A percentile compares a stretch with the other conserved stretches of the same genome.
phyloP scores from a whole-genome alignment of 139 green algal genomes.

The Yamagishiella unicocca region DNA sequence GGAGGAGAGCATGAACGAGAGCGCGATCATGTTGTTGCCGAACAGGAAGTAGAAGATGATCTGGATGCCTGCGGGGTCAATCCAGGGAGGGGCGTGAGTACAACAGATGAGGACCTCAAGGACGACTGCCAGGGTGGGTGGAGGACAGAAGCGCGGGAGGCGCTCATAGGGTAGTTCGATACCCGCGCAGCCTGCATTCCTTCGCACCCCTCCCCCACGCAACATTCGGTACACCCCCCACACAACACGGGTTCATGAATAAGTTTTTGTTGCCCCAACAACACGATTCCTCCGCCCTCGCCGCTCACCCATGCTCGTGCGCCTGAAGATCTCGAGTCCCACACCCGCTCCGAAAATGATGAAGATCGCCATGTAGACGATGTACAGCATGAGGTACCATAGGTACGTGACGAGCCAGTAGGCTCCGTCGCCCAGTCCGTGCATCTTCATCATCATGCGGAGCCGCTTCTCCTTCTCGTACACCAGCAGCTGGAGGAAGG shows the following conservation, averaged over 20 bases:
- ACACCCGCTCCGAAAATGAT: slow-evolving; percentile 79
- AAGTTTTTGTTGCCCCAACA: no score
- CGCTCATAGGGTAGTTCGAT: no score
- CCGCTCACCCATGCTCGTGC: slow-evolving; percentile 18
- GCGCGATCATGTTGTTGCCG: slow-evolving; percentile 87
- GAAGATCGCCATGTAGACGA: slow-evolving; percentile 88
- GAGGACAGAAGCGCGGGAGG: no score
- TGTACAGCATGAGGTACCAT: slow-evolving; percentile 86
- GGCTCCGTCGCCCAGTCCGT: slow-evolving; percentile 64
- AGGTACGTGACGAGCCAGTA: slow-evolving; percentile 85
- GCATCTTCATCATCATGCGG: slow-evolving; percentile 98
- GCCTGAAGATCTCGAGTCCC: slow-evolving; percentile 87
- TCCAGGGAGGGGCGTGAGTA: no score
- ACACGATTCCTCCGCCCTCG: no score
- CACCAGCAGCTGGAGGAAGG: slow-evolving; percentile 70
- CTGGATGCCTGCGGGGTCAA: slow-evolving; percentile 67
- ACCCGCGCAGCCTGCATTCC: no score
- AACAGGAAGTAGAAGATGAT: slow-evolving; percentile 93
- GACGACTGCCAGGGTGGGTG: no score
- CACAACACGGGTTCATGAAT: no score
- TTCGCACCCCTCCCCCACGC: no score
- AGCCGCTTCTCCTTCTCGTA: slow-evolving; percentile 89
- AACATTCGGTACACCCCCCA: no score
- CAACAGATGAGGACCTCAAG: no score
- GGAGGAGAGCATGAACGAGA: slow-evolving; percentile 84